A percentile compares a stretch with the other conserved stretches of the same genome.
Conservation (phyloP, 305 asterid species). For the Fraxinus sp. region DNA sequence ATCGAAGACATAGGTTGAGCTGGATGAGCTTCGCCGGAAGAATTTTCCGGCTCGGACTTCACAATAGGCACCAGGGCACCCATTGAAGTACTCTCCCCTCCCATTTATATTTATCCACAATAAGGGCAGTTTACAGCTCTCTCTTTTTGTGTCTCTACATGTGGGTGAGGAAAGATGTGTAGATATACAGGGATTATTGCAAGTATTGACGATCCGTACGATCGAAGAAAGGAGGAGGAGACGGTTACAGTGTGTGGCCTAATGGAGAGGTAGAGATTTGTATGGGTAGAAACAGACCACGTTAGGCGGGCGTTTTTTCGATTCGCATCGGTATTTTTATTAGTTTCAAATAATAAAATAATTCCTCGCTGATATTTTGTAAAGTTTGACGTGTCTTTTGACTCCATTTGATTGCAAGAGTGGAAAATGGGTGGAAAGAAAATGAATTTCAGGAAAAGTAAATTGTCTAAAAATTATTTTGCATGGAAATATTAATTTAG, state of each 20-base stretch:
- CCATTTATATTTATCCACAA: constrained; percentile 20
- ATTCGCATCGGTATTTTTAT: constrained; percentile 17
- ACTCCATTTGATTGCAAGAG: no score
- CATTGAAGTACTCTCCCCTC: constrained; percentile 34
- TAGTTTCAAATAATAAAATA: background rate
- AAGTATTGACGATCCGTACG: constrained; percentile 3
- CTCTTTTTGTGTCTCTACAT: background rate
- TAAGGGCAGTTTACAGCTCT: background rate
- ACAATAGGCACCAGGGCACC: constrained; percentile 59
- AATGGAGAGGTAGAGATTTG: constrained; percentile 24
- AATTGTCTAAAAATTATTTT: no score
- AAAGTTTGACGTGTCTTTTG: background rate
- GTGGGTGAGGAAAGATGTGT: background rate
- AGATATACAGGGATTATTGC: background rate
- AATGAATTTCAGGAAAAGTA: no score
- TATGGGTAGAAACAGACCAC: constrained; percentile 77
- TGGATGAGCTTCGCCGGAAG: constrained; percentile 30
- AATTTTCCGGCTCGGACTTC: constrained; percentile 42
- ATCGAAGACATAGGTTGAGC: constrained; percentile 7
- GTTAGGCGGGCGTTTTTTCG: constrained; percentile 45
- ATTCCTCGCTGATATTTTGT: background rate
- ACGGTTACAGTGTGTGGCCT: constrained; percentile 16
- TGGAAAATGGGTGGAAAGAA: no score
- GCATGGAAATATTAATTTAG: no score
- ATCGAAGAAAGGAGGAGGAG: constrained; percentile 5